These are phyloP conservation scores for Exserohilum turcica DNA, from an alignment of 2,329 filamentous ascomycete genomes.

Conservation along the genomic window DNA sequence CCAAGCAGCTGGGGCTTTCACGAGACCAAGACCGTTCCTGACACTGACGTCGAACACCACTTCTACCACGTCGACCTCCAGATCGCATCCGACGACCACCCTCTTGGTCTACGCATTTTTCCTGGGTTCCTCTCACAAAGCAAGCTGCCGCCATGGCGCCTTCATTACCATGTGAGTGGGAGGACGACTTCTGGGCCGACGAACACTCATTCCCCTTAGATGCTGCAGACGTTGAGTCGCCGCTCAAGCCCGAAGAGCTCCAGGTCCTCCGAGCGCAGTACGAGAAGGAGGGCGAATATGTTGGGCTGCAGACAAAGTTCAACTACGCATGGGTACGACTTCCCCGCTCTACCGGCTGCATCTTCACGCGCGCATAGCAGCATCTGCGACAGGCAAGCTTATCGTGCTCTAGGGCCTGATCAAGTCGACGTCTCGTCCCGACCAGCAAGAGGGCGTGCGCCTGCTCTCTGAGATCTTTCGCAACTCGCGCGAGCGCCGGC, in stretches of 20 bases:
- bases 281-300: constrained; percentile 96
- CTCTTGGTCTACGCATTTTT: neutral
- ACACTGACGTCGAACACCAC: constrained; percentile 4
- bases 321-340: constrained; percentile 93
- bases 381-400: constrained; percentile 8
- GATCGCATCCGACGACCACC: neutral
- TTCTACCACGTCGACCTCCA: neutral
- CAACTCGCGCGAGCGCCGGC: constrained; percentile 84
- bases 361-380: neutral
- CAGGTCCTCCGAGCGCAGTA: constrained; percentile 92
- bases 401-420: constrained; percentile 74
- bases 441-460: constrained; percentile 93
- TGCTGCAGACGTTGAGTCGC: constrained; percentile 95
- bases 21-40: constrained; percentile 21
- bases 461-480: constrained; percentile 97
- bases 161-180: constrained; percentile 44
- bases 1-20: constrained; percentile 24
- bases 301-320: constrained; percentile 97
- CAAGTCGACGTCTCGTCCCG: constrained; percentile 80
- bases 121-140: constrained; percentile 1
- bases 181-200: constrained; percentile 12
- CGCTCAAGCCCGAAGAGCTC: constrained; percentile 88
- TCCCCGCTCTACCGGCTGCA: constrained; percentile 2
- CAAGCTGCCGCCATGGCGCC: constrained; percentile 36
- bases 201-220: constrained; percentile 61